A percentile compares a stretch with the other conserved stretches of the same genome.
phyloP scores from a whole-genome alignment of 441 rosid genomes.

The Syzygium malaccense region DNA sequence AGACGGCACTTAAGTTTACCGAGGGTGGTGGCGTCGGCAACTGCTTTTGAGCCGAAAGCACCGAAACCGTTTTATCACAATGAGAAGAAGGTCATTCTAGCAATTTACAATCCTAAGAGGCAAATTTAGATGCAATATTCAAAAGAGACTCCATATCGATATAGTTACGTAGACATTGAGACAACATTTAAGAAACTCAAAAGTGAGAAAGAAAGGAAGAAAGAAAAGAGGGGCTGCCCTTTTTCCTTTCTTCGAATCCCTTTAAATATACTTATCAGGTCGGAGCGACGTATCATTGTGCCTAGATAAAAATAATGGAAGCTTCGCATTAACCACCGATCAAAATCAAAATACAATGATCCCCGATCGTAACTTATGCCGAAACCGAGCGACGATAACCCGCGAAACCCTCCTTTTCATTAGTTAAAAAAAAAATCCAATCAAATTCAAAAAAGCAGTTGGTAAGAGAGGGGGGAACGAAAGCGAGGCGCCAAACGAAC shows the following conservation, averaged over 20 bases:
- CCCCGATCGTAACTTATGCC: neutral
- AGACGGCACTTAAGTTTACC: neutral
- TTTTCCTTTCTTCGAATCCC: neutral
- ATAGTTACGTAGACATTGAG: neutral
- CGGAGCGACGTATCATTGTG: fast-evolving
- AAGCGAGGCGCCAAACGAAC: neutral
- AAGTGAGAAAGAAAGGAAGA: neutral
- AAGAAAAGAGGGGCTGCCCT: neutral
- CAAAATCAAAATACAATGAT: neutral
- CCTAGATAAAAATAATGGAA: neutral
- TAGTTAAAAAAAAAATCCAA: no score
- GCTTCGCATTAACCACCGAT: neutral
- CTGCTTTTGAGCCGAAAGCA: neutral
- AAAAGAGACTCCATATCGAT: neutral
- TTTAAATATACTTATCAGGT: neutral
- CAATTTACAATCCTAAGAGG: neutral
- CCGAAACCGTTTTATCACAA: neutral
- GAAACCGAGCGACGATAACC: neutral
- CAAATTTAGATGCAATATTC: neutral
- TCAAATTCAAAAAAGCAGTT: neutral
- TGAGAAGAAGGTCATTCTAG: neutral
- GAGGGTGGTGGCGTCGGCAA: neutral
- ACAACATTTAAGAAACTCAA: neutral
- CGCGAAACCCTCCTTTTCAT: neutral
- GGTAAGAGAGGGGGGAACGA: neutral